Evolutionary conservation across 139 green algal species (phyloP).

Genomic region (Ettlia oleoabundans): DNA sequence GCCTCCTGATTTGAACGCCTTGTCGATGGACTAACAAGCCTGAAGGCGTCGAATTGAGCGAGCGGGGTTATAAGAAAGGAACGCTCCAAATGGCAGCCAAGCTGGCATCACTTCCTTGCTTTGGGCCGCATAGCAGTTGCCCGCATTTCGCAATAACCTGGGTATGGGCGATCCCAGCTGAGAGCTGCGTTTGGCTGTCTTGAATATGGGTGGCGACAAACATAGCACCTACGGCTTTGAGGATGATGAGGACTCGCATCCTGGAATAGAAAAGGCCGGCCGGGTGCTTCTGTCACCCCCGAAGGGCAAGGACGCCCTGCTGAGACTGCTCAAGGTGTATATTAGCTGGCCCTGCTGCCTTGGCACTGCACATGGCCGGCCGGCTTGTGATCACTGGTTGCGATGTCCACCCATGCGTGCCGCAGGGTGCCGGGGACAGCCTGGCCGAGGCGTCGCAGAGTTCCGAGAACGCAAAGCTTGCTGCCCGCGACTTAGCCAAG

Average conservation of each 20-base stretch:
- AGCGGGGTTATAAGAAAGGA: no score
- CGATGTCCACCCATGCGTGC: neutral
- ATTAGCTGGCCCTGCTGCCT: neutral
- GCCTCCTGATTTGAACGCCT: no score
- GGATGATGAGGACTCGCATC: slow-evolving; percentile 16
- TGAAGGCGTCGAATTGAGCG: no score
- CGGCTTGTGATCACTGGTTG: neutral
- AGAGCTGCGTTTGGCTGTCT: slow-evolving; percentile 1
- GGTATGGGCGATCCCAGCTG: no score
- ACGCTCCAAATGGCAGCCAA: no score
- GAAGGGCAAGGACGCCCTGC: slow-evolving; percentile 59
- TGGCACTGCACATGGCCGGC: neutral
- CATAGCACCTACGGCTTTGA: slow-evolving; percentile 35
- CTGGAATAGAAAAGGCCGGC: slow-evolving; percentile 30
- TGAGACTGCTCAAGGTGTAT: slow-evolving; percentile 61
- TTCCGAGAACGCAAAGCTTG: slow-evolving; percentile 39
- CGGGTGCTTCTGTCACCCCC: slow-evolving; percentile 26
- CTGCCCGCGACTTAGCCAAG: slow-evolving; percentile 36
- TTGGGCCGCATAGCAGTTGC: no score
- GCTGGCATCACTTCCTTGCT: no score
- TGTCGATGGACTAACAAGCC: no score
- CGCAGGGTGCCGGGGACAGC: slow-evolving; percentile 31
- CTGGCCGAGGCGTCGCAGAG: slow-evolving; percentile 60
- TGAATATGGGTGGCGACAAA: neutral
- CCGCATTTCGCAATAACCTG: no score